Base-by-base conservation (phyloP, 2,329 filamentous ascomycete genomes). In the Fusarium sp. region DNA sequence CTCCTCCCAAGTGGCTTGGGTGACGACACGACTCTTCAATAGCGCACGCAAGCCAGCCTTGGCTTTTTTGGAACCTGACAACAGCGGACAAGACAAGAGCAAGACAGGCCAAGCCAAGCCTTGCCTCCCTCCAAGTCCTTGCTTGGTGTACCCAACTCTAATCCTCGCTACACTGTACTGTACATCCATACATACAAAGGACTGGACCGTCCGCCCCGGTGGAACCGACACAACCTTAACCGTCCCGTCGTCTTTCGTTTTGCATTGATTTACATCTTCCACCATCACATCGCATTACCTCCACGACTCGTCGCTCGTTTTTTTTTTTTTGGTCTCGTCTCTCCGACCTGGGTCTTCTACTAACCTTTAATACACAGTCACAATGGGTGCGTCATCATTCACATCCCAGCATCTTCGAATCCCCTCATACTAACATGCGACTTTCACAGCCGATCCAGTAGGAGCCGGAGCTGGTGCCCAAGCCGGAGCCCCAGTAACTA, bases 311-410 rank as follows among this genome's bases (percentile, higher is more conserved):
- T 54, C 54, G 53, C 55, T 70, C 63, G 61, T 58, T 75, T 57
- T 57, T 45, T 27, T 58, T 75, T 57, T 57, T 45, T 27, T 10
- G 22, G 50, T 46, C 46, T 38, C 40, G 49, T 49, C 59, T 30
- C 24, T 47, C 22, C 27, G 44, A 46, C 22, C 30, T 34, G 38
- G 45, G 43, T 22, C 50, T 47, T 47, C 47, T 25, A 30, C 32
- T 40, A 46, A 52, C 60, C 54, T 45, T 34, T 7, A 15, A 25
- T 46, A 42, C 25, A 50, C 49, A 44, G 32, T 83, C 25, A 76
- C 77, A 61, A 85, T 85, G 77, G 80, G 83, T 63, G 80, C 43
- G 76, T 75, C 32, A 57, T 63, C 61, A 45, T 50, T 40, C n/a
- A 15, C 27, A 29, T 46, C 32, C 45, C 10, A 38, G 27, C 45